Conservation (phyloP, 1,139 yeast species). For the Hansenula sp. region DNA sequence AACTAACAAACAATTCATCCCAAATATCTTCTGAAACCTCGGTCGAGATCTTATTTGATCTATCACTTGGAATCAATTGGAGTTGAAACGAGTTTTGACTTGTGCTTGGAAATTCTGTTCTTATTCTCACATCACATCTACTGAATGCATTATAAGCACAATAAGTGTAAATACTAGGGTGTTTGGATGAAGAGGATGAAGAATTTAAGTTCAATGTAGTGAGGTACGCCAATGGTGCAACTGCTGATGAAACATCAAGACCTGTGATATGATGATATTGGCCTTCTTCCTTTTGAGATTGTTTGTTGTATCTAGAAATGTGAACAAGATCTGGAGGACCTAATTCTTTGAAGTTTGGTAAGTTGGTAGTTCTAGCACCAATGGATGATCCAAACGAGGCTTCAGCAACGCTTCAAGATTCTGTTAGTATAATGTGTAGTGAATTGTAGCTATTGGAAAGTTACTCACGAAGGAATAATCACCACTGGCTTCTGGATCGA, state of each 20-base stretch:
- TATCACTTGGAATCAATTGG: slow-evolving; percentile 33
- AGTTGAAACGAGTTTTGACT: slow-evolving; percentile 9
- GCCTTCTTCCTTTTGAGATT: slow-evolving; percentile 36
- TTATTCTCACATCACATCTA: slow-evolving; percentile 64
- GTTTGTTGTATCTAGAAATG: slow-evolving; percentile 40
- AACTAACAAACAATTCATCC: slow-evolving; percentile 78
- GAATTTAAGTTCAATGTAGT: slow-evolving; percentile 60
- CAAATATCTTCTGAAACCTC: slow-evolving; percentile 43
- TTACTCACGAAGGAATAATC: slow-evolving; percentile 1
- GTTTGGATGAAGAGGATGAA: slow-evolving; percentile 10
- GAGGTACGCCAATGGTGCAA: slow-evolving; percentile 66
- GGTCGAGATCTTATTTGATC: slow-evolving; percentile 19
- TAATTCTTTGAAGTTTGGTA: slow-evolving; percentile 38
- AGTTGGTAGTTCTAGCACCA: slow-evolving; percentile 34
- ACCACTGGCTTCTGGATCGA: slow-evolving; percentile 1
- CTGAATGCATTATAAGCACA: slow-evolving; percentile 66
- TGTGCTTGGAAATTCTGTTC: slow-evolving; percentile 54
- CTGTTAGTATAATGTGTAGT: background rate
- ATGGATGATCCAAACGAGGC: slow-evolving; percentile 38
- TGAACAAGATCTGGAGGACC: slow-evolving; percentile 95
- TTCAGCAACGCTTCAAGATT: slow-evolving; percentile 20
- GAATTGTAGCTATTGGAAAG: background rate
- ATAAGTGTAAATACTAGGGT: slow-evolving; percentile 55
- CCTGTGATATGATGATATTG: slow-evolving; percentile 49
- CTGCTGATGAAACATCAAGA: slow-evolving; percentile 52